Percentiles rank a stretch among this genome's conserved stretches.
Conservation (phyloP, 495 filamentous ascomycete species). For the Echria macrotheca region DNA sequence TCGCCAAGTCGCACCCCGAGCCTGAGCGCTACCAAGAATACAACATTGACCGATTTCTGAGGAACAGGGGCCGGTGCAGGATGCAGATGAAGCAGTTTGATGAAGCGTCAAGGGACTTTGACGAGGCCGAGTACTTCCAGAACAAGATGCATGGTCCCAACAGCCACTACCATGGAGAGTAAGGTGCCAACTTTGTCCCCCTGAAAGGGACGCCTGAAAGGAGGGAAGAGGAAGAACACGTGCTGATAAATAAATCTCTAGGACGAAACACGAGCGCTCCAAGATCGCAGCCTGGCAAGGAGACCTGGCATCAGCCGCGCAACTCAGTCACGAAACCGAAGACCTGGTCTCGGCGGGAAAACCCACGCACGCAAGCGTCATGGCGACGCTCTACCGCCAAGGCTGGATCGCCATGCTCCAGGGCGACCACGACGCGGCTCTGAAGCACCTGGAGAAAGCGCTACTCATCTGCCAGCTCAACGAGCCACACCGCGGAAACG, state of each 20-base stretch:
- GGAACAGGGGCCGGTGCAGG: conserved; percentile 1
- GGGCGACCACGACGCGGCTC: conserved; percentile 2
- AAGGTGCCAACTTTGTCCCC: not conserved
- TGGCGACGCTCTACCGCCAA: conserved; percentile 4
- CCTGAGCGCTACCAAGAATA: conserved; percentile 3
- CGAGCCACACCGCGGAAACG: conserved; percentile 6
- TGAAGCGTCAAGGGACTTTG: conserved; percentile 6
- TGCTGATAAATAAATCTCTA: conserved; percentile 1
- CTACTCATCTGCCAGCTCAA: conserved; percentile 5
- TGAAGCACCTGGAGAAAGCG: conserved; percentile 6
- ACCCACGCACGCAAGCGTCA: conserved; percentile 6
- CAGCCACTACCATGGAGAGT: conserved; percentile 12
- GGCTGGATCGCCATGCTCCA: conserved; percentile 10
- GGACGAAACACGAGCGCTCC: conserved; percentile 8
- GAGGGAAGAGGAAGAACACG: not conserved
- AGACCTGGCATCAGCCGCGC: not conserved
- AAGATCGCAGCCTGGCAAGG: conserved; percentile 7
- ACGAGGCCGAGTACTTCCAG: conserved; percentile 8
- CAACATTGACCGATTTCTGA: conserved; percentile 7
- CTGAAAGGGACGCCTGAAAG: not conserved
- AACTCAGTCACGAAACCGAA: conserved; percentile 1
- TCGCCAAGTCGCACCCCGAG: conserved; percentile 4
- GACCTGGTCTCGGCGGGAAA: conserved; percentile 1
- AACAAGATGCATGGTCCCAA: conserved; percentile 4
- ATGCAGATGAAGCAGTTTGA: conserved; percentile 7